A percentile compares a stretch with the other conserved stretches of the same genome.
Conservation (phyloP, 768 basidiomycete genomes). For the Lyophyllum decastes region DNA sequence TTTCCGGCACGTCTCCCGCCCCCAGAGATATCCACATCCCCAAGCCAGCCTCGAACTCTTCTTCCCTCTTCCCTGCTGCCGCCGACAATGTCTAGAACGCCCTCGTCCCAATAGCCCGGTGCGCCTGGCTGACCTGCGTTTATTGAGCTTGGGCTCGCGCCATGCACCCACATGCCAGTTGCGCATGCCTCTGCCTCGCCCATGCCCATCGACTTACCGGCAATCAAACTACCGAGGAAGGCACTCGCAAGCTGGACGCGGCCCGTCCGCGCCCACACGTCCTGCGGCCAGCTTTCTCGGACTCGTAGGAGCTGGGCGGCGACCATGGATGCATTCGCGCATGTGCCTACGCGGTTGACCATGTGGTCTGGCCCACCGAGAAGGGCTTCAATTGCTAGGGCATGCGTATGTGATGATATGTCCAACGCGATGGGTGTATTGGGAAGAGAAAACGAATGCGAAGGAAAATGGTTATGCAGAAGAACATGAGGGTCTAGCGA, state of each 20-base stretch:
- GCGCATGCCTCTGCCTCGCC: slow-evolving; percentile 77
- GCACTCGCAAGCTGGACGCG: slow-evolving; percentile 77
- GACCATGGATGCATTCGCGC: slow-evolving; percentile 67
- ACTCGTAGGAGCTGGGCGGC: slow-evolving; percentile 78
- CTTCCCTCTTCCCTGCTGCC: slow-evolving; percentile 75
- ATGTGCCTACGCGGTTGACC: slow-evolving; percentile 74
- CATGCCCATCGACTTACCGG: slow-evolving; percentile 73
- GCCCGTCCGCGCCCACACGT: slow-evolving; percentile 79
- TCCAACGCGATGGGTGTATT: slow-evolving; percentile 79
- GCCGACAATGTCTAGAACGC: slow-evolving; percentile 74
- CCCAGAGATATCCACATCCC: slow-evolving; percentile 74
- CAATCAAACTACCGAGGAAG: slow-evolving; percentile 69
- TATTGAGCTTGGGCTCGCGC: slow-evolving; percentile 28
- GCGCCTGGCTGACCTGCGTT: slow-evolving; percentile 16
- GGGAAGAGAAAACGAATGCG: slow-evolving; percentile 68
- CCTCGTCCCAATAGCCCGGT: slow-evolving; percentile 78
- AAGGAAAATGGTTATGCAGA: slow-evolving; percentile 66
- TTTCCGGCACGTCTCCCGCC: slow-evolving; percentile 65
- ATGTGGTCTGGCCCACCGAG: slow-evolving; percentile 79
- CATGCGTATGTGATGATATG: slow-evolving; percentile 79
- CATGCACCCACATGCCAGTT: slow-evolving; percentile 81
- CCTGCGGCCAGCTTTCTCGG: slow-evolving; percentile 75
- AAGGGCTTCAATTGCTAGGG: slow-evolving; percentile 70
- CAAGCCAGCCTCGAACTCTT: slow-evolving; percentile 75
- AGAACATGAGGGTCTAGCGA: slow-evolving; percentile 72